A percentile compares a stretch with the other conserved stretches of the same genome.
Evolutionary conservation across 805 yeast species (phyloP).

Genomic region (Kluyveromyces wickerhamii): DNA sequence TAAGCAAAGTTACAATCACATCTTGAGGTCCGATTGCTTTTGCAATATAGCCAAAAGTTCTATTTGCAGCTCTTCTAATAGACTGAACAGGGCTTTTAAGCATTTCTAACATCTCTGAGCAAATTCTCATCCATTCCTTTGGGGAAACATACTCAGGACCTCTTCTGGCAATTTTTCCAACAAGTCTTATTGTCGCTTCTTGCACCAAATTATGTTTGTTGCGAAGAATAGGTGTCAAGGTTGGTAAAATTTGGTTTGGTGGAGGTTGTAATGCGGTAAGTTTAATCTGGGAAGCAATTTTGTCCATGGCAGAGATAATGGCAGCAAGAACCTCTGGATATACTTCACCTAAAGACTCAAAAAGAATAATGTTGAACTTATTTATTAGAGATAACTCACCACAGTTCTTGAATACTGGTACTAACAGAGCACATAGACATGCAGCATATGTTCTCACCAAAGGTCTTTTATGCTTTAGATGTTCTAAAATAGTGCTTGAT

Average conservation of each 20-base stretch:
- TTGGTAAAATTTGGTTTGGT: constrained; percentile 70
- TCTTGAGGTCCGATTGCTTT: constrained; percentile 94
- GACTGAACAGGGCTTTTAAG: constrained; percentile 70
- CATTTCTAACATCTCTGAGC: constrained; percentile 85
- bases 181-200: constrained; percentile 66
- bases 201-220: constrained; percentile 90
- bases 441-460: constrained; percentile 80
- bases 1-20: constrained; percentile 73
- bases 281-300: constrained; percentile 55
- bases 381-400: constrained; percentile 53
- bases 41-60: constrained; percentile 86
- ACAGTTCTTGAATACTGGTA: constrained; percentile 59
- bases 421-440: constrained; percentile 57
- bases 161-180: constrained; percentile 73
- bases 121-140: constrained; percentile 95
- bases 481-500: constrained; percentile 60
- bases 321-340: constrained; percentile 92
- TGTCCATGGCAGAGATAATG: constrained; percentile 58
- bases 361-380: constrained; percentile 66
- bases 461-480: constrained; percentile 63
- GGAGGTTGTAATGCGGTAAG: constrained; percentile 68
- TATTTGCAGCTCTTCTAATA: constrained; percentile 78
- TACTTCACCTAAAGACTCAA: constrained; percentile 90
- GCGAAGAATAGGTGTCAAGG: constrained; percentile 83
- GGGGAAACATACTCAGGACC: constrained; percentile 82